These are phyloP conservation scores for Starmerella gropengiesseri DNA, from an alignment of 805 yeast species.

Conservation along the genomic window DNA sequence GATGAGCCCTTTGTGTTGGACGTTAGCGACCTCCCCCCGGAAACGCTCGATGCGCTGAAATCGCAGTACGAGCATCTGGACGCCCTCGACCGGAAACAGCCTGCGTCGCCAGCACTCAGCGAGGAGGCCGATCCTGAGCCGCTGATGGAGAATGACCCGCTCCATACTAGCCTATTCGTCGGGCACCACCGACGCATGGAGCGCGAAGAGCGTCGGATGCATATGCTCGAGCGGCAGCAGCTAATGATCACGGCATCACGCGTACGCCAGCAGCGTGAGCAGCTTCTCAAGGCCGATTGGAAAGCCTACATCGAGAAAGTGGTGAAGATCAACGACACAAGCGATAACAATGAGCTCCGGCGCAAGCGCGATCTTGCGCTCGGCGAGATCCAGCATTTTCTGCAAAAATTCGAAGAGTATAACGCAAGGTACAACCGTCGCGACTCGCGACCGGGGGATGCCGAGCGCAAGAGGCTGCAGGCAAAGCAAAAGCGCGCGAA, in stretches of 20 bases:
- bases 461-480: slow-evolving; percentile 1
- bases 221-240: slow-evolving; percentile 42
- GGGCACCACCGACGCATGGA: slow-evolving; percentile 48
- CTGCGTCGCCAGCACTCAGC: background rate
- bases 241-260: slow-evolving; percentile 49
- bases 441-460: slow-evolving; percentile 10
- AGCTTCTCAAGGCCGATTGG: slow-evolving; percentile 42
- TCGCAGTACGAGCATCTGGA: slow-evolving; percentile 1
- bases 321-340: slow-evolving; percentile 40
- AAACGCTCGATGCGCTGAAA: slow-evolving; percentile 1
- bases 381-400: slow-evolving; percentile 34
- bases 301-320: slow-evolving; percentile 35
- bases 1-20: slow-evolving; percentile 7
- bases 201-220: slow-evolving; percentile 53
- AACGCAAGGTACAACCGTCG: slow-evolving; percentile 9
- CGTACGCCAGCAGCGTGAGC: slow-evolving; percentile 33
- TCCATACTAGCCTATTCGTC: slow-evolving; percentile 35
- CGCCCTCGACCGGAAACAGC: background rate
- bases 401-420: slow-evolving; percentile 21
- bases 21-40: slow-evolving; percentile 9
- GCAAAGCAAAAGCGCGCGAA: slow-evolving; percentile 4
- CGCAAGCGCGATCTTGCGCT: slow-evolving; percentile 44
- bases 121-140: background rate
- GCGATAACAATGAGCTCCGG: slow-evolving; percentile 41
- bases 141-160: slow-evolving; percentile 32